Evolutionary conservation across 495 filamentous ascomycete species (phyloP).

Genomic region (Hypoxylon subgilvum): DNA sequence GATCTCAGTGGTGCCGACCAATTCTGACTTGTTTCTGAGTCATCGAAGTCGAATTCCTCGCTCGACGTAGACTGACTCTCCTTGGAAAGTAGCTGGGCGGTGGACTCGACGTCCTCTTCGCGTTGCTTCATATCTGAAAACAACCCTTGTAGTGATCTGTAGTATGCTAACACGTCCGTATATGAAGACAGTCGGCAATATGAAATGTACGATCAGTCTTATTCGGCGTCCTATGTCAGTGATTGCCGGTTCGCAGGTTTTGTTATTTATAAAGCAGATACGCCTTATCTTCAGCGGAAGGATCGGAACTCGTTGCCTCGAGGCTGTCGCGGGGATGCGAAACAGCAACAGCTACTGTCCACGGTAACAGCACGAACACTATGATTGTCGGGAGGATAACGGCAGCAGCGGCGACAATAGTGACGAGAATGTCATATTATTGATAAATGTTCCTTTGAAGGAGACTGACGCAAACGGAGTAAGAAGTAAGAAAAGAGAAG

Average conservation of each 20-base stretch:
- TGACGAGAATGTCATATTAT: conserved; percentile 24
- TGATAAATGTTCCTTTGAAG: background rate
- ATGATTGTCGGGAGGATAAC: conserved; percentile 4
- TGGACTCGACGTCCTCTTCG: conserved; percentile 37
- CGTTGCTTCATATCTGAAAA: conserved; percentile 27
- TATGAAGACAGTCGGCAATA: conserved; percentile 1
- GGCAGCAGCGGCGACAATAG: conserved; percentile 9
- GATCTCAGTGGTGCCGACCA: conserved; percentile 18
- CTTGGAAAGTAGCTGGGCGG: conserved; percentile 32
- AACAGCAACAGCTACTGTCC: too few species aligned
- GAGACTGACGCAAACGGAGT: background rate
- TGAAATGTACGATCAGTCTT: background rate
- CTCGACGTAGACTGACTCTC: conserved; percentile 19
- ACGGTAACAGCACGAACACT: too few species aligned
- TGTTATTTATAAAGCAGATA: too few species aligned
- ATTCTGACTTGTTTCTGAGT: conserved; percentile 18
- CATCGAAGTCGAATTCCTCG: conserved; percentile 37
- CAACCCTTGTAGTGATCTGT: background rate
- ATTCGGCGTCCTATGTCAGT: background rate
- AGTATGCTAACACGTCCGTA: conserved; percentile 3
- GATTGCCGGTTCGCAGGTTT: too few species aligned
- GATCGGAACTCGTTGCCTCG: too few species aligned
- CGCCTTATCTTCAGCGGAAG: too few species aligned
- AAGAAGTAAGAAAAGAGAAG: conserved; percentile 2
- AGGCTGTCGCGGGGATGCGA: conserved; percentile 1